Evolutionary conservation across 2,329 filamentous ascomycete genomes (phyloP), one percentile per base, ranked within the genome.

Genomic region (Didymella exigua): DNA sequence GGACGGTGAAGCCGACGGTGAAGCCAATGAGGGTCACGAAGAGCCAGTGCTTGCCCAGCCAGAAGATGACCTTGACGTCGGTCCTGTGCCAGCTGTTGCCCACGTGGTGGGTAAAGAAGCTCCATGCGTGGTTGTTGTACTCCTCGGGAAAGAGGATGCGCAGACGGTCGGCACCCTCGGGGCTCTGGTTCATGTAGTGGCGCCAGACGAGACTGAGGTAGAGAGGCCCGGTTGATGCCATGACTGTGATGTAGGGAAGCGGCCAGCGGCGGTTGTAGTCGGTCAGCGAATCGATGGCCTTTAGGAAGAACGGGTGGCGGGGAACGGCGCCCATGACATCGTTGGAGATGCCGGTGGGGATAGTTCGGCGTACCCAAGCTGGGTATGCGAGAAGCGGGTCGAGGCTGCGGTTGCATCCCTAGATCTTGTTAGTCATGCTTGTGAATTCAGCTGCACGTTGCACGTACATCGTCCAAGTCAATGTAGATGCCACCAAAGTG

Each of bases 401-500:
- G 42, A 90, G 81, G 44, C 83, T 82, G 54, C 86, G 83, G 63
- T 86, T 83, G 78, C 88, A 91, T 63, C 88, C 88, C 84, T 87
- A 13, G 23, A 9, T 43, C 11, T 19, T 42, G 41, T 60, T 30
- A 56, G 46, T 44, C 33, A 27, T 33, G 48, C 63, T 4, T 16
- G 26, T 4, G 26, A 26, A 14, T 10, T 1, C 0, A 14, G 24
- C 19, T 19, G 71, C 26, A 19, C 4, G 14, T 8, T 37, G 23
- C 34, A 61, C 82, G 38, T 73, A 84, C 83, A 73, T 87, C 86
- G 73, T 95, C 90, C 42, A 93, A 77, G 68, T 95, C 90, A 63
- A 93, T 86, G 74, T 93, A 93, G 51, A 91, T 86, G 34, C 90
- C 90, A 50, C 90, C 90, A 70, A 85, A 93, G 74, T 90, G 85